Evolutionary conservation across 2,329 filamentous ascomycete species (phyloP), one percentile per base, ranked within the genome.

Genomic region (Xylariaceae sp.): DNA sequence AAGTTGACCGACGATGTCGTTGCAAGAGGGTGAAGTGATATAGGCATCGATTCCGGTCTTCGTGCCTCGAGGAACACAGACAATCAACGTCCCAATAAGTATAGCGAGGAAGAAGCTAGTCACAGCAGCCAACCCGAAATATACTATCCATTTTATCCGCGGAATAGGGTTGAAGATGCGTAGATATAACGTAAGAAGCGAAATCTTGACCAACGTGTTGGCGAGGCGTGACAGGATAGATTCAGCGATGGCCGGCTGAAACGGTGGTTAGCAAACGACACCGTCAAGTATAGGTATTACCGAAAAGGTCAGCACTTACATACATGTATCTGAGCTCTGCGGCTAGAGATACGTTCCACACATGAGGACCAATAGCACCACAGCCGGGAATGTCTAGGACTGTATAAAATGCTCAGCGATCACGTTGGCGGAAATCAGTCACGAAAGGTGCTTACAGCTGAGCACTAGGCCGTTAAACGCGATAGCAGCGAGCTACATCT

Each of bases 111-210:
- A 41, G 14, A 55, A 53, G 14, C 4, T 42, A 11, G 41, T 11
- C 39, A 55, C 53, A 2, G 47, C 39, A 11, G 33, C 42, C 38
- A 57, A 19, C 2, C 47, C 45, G 41, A 40, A 30, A 42, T 49
- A 53, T 6, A 50, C 47, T 49, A 55, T 46, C 15, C 47, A n/a
- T 31, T 38, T 47, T 11, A 56, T 19, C 2, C 43, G 44, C 11
- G 31, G 44, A 4, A 54, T 43, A 3, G 48, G 41, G 39, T 51
- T 45, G 36, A 56, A 56, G 2, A 56, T 42, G 30, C 54, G 54
- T n/a, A 54, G 46, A 30, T 54, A 56, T 14, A 56, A 52, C 5
- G 52, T 32, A 12, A 56, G 17, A 18, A 56, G 44, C 6, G 54
- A 48, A 14, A 54, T 31, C 22, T 56, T 56, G 18, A 52, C 43